phyloP scores from a whole-genome alignment of 2,329 filamentous ascomycete genomes.

The Massarina eburnea region DNA sequence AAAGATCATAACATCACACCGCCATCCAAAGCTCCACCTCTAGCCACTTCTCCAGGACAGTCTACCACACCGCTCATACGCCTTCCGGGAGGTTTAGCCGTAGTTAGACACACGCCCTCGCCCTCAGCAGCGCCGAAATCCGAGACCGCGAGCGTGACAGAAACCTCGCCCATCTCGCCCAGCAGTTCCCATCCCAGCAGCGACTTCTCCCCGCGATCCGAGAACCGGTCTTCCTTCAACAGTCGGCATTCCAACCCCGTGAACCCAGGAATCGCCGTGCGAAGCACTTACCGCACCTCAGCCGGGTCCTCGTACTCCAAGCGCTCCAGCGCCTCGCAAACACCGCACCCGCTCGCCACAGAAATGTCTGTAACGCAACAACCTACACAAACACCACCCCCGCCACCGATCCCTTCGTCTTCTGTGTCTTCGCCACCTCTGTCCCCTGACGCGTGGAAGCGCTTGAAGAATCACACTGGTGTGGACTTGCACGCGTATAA shows the following conservation, averaged over 20 bases:
- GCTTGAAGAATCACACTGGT: constrained; percentile 1
- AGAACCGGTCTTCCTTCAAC: constrained; percentile 17
- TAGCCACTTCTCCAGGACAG: constrained; percentile 8
- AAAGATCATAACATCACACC: not conserved
- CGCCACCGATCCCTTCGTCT: not conserved
- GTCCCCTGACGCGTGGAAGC: constrained; percentile 2
- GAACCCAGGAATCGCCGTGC: constrained; percentile 9
- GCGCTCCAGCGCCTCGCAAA: constrained; percentile 9
- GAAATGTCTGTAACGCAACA: constrained; percentile 9
- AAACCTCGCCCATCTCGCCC: constrained; percentile 7
- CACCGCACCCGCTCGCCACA: constrained; percentile 7
- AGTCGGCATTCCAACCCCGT: constrained; percentile 12
- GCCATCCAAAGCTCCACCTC: not conserved
- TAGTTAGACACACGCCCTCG: constrained; percentile 20
- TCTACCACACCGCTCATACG: constrained; percentile 18
- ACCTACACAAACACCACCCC: constrained; percentile 2
- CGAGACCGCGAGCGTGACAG: constrained; percentile 1
- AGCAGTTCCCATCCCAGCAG: constrained; percentile 2
- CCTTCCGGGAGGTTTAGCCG: constrained; percentile 24
- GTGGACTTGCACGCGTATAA: not conserved
- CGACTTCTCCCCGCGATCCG: constrained; percentile 6
- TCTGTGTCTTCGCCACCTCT: constrained; percentile 2
- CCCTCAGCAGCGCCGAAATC: constrained; percentile 10
- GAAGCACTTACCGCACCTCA: constrained; percentile 10
- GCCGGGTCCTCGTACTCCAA: constrained; percentile 8